Base-by-base conservation (phyloP, 2,329 filamentous ascomycete species). In the Aureobasidium sp. region DNA sequence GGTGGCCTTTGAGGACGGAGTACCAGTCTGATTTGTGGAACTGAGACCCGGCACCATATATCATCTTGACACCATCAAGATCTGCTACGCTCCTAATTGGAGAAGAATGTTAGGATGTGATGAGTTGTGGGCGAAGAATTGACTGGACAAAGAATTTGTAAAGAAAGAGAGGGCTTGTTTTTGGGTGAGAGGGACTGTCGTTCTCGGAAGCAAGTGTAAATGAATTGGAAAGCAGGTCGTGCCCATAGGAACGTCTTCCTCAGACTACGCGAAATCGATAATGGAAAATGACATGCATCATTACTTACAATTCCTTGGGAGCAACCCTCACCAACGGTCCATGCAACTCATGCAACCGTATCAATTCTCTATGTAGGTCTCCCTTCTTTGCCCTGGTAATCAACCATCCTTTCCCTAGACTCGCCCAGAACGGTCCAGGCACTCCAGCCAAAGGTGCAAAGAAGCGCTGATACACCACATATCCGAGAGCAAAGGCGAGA, bases 21-120 rank as follows among this genome's bases (percentile, higher is more conserved):
- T 77, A 76, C 70, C 71, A 76, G 2, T 66, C 57, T 7, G 67
- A 70, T 57, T 77, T 77, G 14, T 68, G 62, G 42, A 72, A 76
- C 1, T 70, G 70, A 31, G 70, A 69, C 1, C 73, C 73, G 2
- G 74, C 68, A n/a, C 68, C 47, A 22, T 61, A 61, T 37, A 61
- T 52, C 37, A 61, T 51, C 9, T 52, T 61, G 5, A 61, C 29
- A 7, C 57, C 57, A 17, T 61, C 47, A 2, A 61, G 57, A 22
- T 61, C 57, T 22, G 57, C 45, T 17, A 61, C 27, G 20, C 47
- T 52, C 37, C 57, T 61, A 39, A 4, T 29, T 22, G n/a, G 39
- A 25, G 17, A 15, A 47, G n/a, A 12, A 48, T 8, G 36, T 55
- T 29, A 55, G 51, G 17, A 6, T 22, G 20, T n/a, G 51, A 25